These are phyloP conservation scores for Leccinum barrowsii DNA, from an alignment of 768 basidiomycete genomes.

Conservation along the genomic window DNA sequence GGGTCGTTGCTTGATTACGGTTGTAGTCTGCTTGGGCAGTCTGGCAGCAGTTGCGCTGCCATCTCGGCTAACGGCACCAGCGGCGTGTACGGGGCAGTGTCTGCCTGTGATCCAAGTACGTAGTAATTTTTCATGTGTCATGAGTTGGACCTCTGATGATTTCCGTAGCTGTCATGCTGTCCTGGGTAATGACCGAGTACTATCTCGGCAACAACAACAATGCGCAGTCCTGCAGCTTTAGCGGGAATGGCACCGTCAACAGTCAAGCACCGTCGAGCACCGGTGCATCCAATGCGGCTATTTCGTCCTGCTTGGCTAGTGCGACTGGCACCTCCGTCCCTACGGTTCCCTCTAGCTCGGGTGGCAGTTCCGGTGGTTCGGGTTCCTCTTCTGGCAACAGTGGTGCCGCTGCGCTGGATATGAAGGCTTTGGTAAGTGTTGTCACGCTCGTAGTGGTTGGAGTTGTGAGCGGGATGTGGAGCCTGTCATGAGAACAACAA, in stretches of 20 bases:
- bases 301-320: slow-evolving; percentile 63
- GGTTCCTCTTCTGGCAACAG: slow-evolving; percentile 18
- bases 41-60: slow-evolving; percentile 58
- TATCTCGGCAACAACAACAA: slow-evolving; percentile 63
- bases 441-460: slow-evolving; percentile 33
- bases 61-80: slow-evolving; percentile 71
- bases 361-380: slow-evolving; percentile 17
- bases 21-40: slow-evolving; percentile 61
- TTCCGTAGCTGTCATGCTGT: slow-evolving; percentile 65
- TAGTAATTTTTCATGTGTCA: slow-evolving; percentile 4
- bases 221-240: slow-evolving; percentile 68
- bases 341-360: slow-evolving; percentile 22
- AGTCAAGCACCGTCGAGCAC: slow-evolving; percentile 44
- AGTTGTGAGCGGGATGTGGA: slow-evolving; percentile 43
- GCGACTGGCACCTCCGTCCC: slow-evolving; percentile 64
- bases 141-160: neutral
- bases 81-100: slow-evolving; percentile 74
- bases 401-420: slow-evolving; percentile 25
- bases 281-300: slow-evolving; percentile 51
- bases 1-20: slow-evolving; percentile 63
- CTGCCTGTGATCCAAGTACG: slow-evolving; percentile 78
- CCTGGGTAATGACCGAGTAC: slow-evolving; percentile 78
- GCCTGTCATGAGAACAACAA: neutral
- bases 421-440: slow-evolving; percentile 38
- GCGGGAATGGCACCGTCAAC: slow-evolving; percentile 82